Evolutionary conservation across 768 basidiomycete genomes (phyloP), one percentile per base, ranked within the genome.

Genomic region (Mycena vulgaris): DNA sequence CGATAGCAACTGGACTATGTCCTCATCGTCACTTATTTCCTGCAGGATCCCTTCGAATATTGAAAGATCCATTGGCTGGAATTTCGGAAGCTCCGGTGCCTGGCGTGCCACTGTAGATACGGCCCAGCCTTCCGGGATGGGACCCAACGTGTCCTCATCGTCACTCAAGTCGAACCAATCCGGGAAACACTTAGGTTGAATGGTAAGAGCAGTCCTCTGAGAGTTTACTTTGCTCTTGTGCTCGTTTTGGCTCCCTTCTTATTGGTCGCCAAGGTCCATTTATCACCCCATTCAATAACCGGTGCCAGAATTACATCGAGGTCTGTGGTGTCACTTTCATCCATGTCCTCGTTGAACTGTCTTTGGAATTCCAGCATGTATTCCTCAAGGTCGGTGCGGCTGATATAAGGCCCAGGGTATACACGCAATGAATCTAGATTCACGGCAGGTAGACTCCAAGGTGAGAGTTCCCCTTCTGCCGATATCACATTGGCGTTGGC

Each of bases 131-230:
- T n/a, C n/a, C n/a, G n/a, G n/a, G n/a, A n/a, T n/a, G n/a, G n/a
- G n/a, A n/a, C n/a, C n/a, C n/a, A n/a, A n/a, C n/a, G n/a, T n/a
- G n/a, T 16, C 58, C 21, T 48, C 42, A 1, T 60, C 58, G 5
- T 60, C 30, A 25, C 45, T 31, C n/a, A 23, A 5, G 9, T 60
- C 45, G n/a, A 60, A 60, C 58, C 58, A 60, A 1, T 33, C 45
- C 5, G 58, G 58, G n/a, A 60, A 60, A 35, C 13, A 60, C 21
- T 60, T 60, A 21, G 42, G 58, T 28, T 33, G 17, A 21, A 25
- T 31, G 23, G 48, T 6, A 27, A 51, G 48, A 33, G 25, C 5
- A 23, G n/a, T 28, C 13, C 5, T 51, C n/a, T n/a, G n/a, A n/a
- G n/a, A n/a, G 10, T 33, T n/a, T 9, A 33, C 14, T 60, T 48